phyloP scores from a whole-genome alignment of 768 basidiomycete genomes.

The Phanerodontia chrysosporium region DNA sequence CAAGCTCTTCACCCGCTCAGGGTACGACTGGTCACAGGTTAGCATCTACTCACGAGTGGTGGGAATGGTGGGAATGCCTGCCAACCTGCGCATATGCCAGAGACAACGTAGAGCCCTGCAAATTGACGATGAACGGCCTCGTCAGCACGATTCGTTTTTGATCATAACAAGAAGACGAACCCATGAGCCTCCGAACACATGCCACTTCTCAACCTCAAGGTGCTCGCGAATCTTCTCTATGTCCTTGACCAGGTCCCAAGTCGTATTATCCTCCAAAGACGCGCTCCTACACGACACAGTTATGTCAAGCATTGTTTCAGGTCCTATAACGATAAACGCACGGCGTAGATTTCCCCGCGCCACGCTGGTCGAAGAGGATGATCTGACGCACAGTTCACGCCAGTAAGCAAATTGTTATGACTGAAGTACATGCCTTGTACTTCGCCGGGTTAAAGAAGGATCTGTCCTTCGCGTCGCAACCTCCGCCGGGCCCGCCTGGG shows the following conservation, averaged over 20 bases:
- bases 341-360: constrained; percentile 84
- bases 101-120: constrained; percentile 79
- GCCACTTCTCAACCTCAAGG: constrained; percentile 80
- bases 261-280: constrained; percentile 81
- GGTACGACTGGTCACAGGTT: constrained; percentile 52
- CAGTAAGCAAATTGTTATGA: not conserved
- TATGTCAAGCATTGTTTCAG: not conserved
- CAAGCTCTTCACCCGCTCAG: constrained; percentile 73
- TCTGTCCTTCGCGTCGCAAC: constrained; percentile 61
- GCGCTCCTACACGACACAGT: constrained; percentile 50
- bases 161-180: constrained; percentile 44
- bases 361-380: constrained; percentile 86
- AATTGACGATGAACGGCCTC: not conserved
- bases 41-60: no score
- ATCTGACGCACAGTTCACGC: constrained; percentile 43
- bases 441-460: constrained; percentile 80
- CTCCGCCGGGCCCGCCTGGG: constrained; percentile 81
- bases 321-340: constrained; percentile 24
- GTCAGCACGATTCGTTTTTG: no score
- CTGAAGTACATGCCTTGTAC: constrained; percentile 57
- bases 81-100: constrained; percentile 80
- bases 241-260: constrained; percentile 90
- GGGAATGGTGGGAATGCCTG: not conserved
- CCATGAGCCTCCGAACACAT: constrained; percentile 95
- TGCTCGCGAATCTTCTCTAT: constrained; percentile 78